Conservation (phyloP, 306 rosid species). For the Ormosia emarginata region DNA sequence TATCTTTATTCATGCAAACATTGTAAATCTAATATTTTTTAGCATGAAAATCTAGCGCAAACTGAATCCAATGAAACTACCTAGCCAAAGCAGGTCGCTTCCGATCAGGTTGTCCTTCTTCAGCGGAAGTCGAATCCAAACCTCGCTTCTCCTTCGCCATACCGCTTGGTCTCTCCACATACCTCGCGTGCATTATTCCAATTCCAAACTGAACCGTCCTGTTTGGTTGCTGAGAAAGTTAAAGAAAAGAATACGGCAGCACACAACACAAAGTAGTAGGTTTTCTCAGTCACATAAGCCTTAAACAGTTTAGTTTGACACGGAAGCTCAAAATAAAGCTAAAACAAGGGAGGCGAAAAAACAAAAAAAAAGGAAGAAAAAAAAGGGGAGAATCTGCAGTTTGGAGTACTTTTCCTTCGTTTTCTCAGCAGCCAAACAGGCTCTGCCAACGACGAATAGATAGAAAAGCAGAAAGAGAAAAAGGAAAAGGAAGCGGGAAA, state of each 20-base stretch:
- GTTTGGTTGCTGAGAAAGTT: conserved; percentile 45
- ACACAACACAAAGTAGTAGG: neutral
- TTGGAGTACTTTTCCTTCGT: conserved; percentile 22
- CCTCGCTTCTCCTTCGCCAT: conserved; percentile 64
- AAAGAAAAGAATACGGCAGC: conserved; percentile 16
- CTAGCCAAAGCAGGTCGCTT: conserved; percentile 88
- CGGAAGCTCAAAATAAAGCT: no score
- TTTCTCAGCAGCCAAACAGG: conserved; percentile 48
- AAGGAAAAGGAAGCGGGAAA: neutral
- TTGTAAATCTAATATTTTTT: no score
- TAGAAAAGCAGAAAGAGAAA: neutral
- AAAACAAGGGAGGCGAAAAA: neutral
- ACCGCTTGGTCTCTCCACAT: conserved; percentile 60
- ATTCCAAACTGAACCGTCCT: neutral
- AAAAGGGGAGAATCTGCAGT: no score
- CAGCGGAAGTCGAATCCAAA: conserved; percentile 59
- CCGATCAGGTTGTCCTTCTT: conserved; percentile 69
- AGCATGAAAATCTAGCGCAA: no score
- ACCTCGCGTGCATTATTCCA: conserved; percentile 52
- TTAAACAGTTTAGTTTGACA: conserved; percentile 7
- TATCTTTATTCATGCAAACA: neutral
- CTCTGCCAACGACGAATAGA: neutral
- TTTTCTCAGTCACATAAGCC: neutral
- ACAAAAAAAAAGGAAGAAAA: no score
- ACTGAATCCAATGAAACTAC: conserved; percentile 13